Evolutionary conservation across 177 flowering plant genomes (phyloP), one percentile per base, ranked within the genome.

Genomic region (Tripterygium wilfordii): DNA sequence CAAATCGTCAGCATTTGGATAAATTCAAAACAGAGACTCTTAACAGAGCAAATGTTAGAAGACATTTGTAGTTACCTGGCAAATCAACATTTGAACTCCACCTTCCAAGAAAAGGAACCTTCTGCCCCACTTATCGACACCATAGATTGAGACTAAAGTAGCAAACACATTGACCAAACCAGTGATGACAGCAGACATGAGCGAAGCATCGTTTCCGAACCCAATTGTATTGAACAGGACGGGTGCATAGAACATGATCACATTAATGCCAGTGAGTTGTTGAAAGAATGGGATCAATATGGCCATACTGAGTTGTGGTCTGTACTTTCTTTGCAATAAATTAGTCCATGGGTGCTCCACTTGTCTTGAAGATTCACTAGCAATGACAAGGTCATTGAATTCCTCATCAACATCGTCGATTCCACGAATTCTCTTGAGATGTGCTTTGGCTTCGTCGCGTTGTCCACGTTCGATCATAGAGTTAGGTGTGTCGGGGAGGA

Each of bases 241-340:
- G 0, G 95, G 90, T 0, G 88, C 90, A 32, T 85, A 85, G 18
- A 85, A 85, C 88, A 80, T 83, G 60, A 85, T 85, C 18, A 80
- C 95, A 37, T 85, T 85, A 31, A 85, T 83, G 1, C 95, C 95
- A 2, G 95, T 78, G 3, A 85, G 51, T 28, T 85, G 95, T 40
- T 85, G 95, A 36, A 83, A 79, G 57, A 74, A 74, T 4, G 95
- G 95, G 14, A 85, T 78, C 21, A 63, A 14, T 10, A 83, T 72
- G 18, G 95, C 85, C 85, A 85, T 78, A 2, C 69, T 61, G 4
- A 80, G 67, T 12, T 85, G 95, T 4, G 95, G 95, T 48, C 90
- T 57, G 47, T 85, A 80, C 58, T 80, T 79, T 36, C 69, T 62
- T 48, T 61, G 58, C 39, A 74, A 31, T 22, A 85, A 54, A 33